These are phyloP conservation scores for Mollisiaceae sp. DNA, from an alignment of 2,329 filamentous ascomycete species.

Conservation along the genomic window DNA sequence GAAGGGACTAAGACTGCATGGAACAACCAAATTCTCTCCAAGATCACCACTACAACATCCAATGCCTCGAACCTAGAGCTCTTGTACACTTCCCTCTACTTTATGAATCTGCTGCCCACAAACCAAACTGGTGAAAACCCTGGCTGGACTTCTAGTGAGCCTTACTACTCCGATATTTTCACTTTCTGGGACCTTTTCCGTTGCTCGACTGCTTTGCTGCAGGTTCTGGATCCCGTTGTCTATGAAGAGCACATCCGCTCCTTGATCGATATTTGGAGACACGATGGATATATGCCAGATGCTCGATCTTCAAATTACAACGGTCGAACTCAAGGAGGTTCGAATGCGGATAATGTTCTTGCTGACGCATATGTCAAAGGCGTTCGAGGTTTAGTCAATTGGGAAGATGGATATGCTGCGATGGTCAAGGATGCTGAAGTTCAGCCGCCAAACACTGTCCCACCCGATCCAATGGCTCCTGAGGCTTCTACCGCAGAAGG, in stretches of 20 bases:
- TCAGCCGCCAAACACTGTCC: conserved; percentile 62
- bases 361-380: conserved; percentile 76
- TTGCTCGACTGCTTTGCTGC: conserved; percentile 67
- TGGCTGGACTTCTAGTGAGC: conserved; percentile 65
- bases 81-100: conserved; percentile 72
- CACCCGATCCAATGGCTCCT: conserved; percentile 55
- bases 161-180: conserved; percentile 75
- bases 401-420: conserved; percentile 62
- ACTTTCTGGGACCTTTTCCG: conserved; percentile 71
- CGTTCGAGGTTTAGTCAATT: conserved; percentile 63
- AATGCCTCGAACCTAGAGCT: conserved; percentile 61
- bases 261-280: conserved; percentile 70
- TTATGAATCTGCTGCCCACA: conserved; percentile 49
- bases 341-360: conserved; percentile 73
- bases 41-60: conserved; percentile 63
- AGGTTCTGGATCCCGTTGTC: conserved; percentile 65
- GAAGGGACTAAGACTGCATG: conserved; percentile 56
- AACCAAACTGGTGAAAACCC: conserved; percentile 76
- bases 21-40: conserved; percentile 66
- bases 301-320: conserved; percentile 72
- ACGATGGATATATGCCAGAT: conserved; percentile 69
- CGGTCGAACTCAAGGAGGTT: conserved; percentile 71
- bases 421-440: conserved; percentile 72
- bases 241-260: conserved; percentile 71
- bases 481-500: conserved; percentile 71